Evolutionary conservation across 345 rosid species (phyloP).

Genomic region (Eucalyptus pumila): DNA sequence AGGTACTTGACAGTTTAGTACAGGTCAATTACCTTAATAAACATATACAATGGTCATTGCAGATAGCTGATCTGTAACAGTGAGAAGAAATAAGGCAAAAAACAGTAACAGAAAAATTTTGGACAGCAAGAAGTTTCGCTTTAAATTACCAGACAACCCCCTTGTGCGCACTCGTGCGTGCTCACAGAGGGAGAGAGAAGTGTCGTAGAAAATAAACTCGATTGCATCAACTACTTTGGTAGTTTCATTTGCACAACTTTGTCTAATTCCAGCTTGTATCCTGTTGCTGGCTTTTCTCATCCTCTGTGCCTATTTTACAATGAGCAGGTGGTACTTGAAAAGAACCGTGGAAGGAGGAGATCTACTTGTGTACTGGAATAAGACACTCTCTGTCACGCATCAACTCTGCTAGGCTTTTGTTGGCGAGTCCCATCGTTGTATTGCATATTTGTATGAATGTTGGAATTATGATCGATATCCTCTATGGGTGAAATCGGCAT

Average conservation of each 20-base stretch:
- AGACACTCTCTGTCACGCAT: neutral
- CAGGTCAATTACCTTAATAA: no score
- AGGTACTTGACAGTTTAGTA: neutral
- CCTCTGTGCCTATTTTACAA: neutral
- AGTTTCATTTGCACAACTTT: neutral
- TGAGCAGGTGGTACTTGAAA: neutral
- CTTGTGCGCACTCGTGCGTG: no score
- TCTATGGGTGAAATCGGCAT: no score
- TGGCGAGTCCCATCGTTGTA: no score
- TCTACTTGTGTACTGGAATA: neutral
- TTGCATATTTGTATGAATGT: no score
- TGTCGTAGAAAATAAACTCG: fast-evolving
- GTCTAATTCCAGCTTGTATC: neutral
- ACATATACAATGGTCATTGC: no score
- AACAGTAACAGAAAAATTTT: no score
- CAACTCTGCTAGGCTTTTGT: neutral
- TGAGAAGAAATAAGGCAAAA: no score
- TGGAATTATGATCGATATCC: no score
- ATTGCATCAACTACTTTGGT: neutral
- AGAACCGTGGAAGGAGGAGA: neutral
- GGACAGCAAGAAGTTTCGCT: no score
- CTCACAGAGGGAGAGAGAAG: neutral
- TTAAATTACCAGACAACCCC: no score
- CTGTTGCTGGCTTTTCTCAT: neutral
- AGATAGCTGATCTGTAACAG: no score